Base-by-base conservation (phyloP, 73 alveolate genomes). In the Chromera velia region DNA sequence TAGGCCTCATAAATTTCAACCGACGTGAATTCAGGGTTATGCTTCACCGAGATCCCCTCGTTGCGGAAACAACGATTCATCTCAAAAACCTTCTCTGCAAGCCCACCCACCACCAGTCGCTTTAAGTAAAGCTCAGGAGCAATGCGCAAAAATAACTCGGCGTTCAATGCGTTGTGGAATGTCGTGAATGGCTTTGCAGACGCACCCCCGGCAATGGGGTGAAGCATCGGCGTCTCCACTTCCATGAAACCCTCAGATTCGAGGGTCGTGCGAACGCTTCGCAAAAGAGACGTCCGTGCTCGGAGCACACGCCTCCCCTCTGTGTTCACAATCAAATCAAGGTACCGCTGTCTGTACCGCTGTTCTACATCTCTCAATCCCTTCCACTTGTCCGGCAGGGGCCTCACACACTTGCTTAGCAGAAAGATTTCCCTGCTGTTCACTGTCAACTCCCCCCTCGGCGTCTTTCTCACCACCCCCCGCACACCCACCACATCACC, bases 11-110 rank as follows among this genome's bases (percentile, higher is more conserved):
- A 96, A 85, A 94, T 89, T 83, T 96, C 99, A 72, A 92, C 87
- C 70, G 98, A 91, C 33, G 99, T 96, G 90, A 96, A 96, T 88
- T 96, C 99, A 45, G 99, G 99, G 87, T 96, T 96, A 88, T 96
- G 99, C 34, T 98, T 92, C 80, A 83, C 69, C 78, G 92, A 98
- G 73, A 96, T 92, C 32, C 99, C 96, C 86, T 96, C 99, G 80
- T 96, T 96, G 89, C 99, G 92, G 87, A 96, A 96, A 81, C 91
- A 92, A 81, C 93, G 93, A 62, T 98, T 98, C 33, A 96, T 91
- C 88, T 96, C 99, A 81, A 88, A 96, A 26, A 96, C 99, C 98
- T 22, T 22, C 7, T 55, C 69, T 26, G 30, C 9, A 29, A 13
- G 69, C 30, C 98, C 98, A 28, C 99, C 99, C 32, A 94, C 98